Evolutionary conservation across 2,329 filamentous ascomycete species (phyloP), one percentile per base, ranked within the genome.

Genomic region (Aspergillus novofumigatus): DNA sequence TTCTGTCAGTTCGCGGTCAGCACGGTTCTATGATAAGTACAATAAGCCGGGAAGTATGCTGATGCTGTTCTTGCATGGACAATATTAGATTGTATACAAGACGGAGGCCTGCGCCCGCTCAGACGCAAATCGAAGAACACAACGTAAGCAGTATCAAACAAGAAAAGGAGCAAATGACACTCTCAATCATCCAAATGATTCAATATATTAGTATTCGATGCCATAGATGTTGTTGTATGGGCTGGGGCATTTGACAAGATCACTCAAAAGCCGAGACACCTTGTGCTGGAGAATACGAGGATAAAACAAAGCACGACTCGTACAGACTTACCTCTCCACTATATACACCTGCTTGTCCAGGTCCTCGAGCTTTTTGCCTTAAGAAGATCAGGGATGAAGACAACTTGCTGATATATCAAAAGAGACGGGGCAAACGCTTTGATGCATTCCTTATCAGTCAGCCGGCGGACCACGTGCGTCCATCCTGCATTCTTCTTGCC

Each of bases 361-460:
- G 10, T 3, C 8, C 8, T 23, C 20, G n/a, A 23, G 10, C 10
- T 3, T 45, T 14, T 45, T 10, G 8, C 11, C 21, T 45, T 23
- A 45, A 10, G 23, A 42, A 20, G 42, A 20, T 20, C 42, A 45
- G 42, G 8, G 3, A 45, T 3, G 20, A 45, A 45, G 42, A 23
- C n/a, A 44, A 44, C 6, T 11, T 21, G 42, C 8, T 21, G 7
- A 45, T 45, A 45, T 45, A 23, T 7, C 32, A 23, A 21, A 14
- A 10, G 42, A 21, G 42, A 23, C 3, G 41, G 9, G 10, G n/a
- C 20, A 38, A 38, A 38, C 14, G 32, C 32, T 35, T 35, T 17
- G 32, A 66, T 44, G 9, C 8, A 21, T 21, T 44, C n/a, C 41
- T 45, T 45, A 45, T 47, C 44, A 47, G 44, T 6, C 44, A 26